phyloP scores from a whole-genome alignment of 345 rosid genomes.

The Salix viminalis region DNA sequence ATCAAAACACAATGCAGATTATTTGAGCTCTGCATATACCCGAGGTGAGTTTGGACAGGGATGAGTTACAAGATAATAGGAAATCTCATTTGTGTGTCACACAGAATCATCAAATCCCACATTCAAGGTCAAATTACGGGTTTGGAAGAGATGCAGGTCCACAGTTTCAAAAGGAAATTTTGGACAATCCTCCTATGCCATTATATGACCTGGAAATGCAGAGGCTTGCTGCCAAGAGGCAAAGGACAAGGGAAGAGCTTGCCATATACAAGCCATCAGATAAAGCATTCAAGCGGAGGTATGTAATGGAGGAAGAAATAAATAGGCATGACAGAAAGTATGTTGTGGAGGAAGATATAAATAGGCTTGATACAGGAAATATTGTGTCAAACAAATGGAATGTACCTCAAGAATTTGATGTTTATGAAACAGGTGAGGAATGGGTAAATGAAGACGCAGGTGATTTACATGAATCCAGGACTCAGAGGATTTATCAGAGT shows the following conservation, averaged over 20 bases:
- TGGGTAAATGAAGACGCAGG: conserved; percentile 36
- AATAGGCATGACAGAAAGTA: conserved; percentile 31
- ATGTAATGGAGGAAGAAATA: conserved; percentile 23
- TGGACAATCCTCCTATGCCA: conserved; percentile 21
- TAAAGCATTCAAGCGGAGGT: conserved; percentile 32
- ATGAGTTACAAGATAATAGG: conserved; percentile 26
- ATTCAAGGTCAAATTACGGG: conserved; percentile 37
- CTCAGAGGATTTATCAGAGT: conserved; percentile 24
- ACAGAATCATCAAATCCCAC: conserved; percentile 26
- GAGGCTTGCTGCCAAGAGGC: conserved; percentile 29
- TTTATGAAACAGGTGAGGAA: conserved; percentile 34
- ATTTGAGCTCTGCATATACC: conserved; percentile 26
- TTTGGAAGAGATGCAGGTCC: conserved; percentile 40
- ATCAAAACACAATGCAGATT: conserved; percentile 30
- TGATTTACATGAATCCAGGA: conserved; percentile 23
- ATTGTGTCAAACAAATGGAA: conserved; percentile 30
- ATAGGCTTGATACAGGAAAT: conserved; percentile 26
- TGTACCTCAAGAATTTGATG: conserved; percentile 30
- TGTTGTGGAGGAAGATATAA: conserved; percentile 23
- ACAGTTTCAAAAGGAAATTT: conserved; percentile 29
- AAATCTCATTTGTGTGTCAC: conserved; percentile 21
- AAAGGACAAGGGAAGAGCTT: conserved; percentile 36
- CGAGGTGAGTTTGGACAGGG: conserved; percentile 31
- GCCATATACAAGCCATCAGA: conserved; percentile 25
- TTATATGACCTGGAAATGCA: conserved; percentile 27